Evolutionary conservation across 164 flowering plant genomes (phyloP).

Genomic region (Amborella trichopoda): DNA sequence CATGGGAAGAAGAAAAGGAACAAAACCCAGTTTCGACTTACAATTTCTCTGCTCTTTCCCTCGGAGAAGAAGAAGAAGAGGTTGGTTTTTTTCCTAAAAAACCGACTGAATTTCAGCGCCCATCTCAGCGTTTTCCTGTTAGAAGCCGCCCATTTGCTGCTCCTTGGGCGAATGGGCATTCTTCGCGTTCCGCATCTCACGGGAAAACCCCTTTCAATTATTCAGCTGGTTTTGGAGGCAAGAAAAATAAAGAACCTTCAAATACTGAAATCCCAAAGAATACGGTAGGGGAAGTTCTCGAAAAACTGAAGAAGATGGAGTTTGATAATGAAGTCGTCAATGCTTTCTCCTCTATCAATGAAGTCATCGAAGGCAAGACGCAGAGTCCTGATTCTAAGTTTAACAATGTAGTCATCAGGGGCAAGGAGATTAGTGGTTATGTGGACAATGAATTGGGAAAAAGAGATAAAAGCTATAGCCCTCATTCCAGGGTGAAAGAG

Average conservation of each 20-base stretch:
- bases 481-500: constrained; percentile 1
- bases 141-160: neutral
- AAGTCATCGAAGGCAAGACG: too few species aligned
- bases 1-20: constrained; percentile 51
- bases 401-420: neutral
- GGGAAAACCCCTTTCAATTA: neutral
- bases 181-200: neutral
- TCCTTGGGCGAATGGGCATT: neutral
- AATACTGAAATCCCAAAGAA: neutral
- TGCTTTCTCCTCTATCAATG: too few species aligned
- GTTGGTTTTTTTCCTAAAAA: neutral
- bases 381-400: neutral
- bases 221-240: neutral
- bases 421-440: constrained; percentile 1
- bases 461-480: neutral
- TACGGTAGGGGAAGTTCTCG: constrained; percentile 4
- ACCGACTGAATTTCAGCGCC: neutral
- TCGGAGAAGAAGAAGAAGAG: neutral
- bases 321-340: neutral
- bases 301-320: constrained; percentile 1
- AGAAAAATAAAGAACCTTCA: neutral
- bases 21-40: neutral
- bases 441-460: constrained; percentile 1
- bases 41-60: too few species aligned
- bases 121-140: neutral